A percentile compares a stretch with the other conserved stretches of the same genome.
phyloP scores from a whole-genome alignment of 306 rosid species.

The Cicer yamashitae region DNA sequence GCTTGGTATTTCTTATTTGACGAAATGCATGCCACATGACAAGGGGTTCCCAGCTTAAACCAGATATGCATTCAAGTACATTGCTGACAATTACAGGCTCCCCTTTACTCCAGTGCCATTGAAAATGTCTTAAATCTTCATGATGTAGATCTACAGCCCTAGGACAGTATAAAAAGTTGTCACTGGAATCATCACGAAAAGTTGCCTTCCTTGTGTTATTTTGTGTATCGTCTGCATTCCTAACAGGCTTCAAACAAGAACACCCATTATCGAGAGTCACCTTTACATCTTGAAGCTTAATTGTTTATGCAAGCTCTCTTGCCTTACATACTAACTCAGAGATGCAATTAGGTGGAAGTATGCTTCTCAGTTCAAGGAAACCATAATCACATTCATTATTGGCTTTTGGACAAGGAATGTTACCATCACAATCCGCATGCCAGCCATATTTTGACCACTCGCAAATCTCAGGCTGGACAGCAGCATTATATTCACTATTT shows the following conservation, averaged over 20 bases:
- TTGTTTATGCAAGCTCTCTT: slow-evolving; percentile 53
- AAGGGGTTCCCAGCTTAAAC: slow-evolving; percentile 91
- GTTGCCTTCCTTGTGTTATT: slow-evolving; percentile 61
- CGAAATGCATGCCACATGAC: slow-evolving; percentile 98
- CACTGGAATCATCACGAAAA: slow-evolving; percentile 62
- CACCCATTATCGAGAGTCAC: slow-evolving; percentile 48
- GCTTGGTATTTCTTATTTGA: slow-evolving; percentile 50
- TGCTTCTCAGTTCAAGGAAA: slow-evolving; percentile 67
- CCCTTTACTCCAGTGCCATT: slow-evolving; percentile 82
- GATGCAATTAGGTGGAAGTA: slow-evolving; percentile 46
- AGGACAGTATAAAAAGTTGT: slow-evolving; percentile 71
- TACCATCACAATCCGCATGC: slow-evolving; percentile 65
- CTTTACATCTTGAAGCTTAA: slow-evolving; percentile 38
- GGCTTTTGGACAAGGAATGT: slow-evolving; percentile 65
- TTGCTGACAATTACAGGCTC: slow-evolving; percentile 85
- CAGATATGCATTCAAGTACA: slow-evolving; percentile 73
- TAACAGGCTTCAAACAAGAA: slow-evolving; percentile 51
- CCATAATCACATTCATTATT: slow-evolving; percentile 56
- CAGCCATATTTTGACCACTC: slow-evolving; percentile 56
- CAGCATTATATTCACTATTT: background rate
- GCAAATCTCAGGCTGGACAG: slow-evolving; percentile 9
- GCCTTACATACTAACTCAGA: slow-evolving; percentile 65
- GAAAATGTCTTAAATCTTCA: slow-evolving; percentile 71
- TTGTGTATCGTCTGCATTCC: slow-evolving; percentile 28
- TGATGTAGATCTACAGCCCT: slow-evolving; percentile 55